Conservation (phyloP, 2,329 filamentous ascomycete species). For the Salinomyces thailandicus region DNA sequence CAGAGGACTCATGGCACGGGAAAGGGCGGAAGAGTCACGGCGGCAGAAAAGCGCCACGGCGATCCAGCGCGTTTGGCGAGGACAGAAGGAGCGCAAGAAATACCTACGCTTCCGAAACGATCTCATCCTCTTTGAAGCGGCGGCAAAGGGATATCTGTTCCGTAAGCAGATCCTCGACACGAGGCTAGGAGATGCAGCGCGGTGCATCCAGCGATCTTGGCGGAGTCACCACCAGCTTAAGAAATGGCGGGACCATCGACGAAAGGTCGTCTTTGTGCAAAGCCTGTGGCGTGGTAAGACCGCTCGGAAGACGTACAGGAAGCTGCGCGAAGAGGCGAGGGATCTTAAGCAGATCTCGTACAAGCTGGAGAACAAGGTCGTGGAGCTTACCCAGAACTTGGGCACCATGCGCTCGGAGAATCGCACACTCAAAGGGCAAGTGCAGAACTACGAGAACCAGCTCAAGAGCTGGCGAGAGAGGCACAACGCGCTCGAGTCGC, state of each 20-base stretch:
- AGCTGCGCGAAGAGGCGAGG: constrained; percentile 82
- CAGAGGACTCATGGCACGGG: constrained; percentile 68
- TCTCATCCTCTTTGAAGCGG: constrained; percentile 77
- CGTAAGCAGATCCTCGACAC: constrained; percentile 90
- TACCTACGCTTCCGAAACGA: constrained; percentile 72
- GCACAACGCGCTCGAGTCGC: constrained; percentile 78
- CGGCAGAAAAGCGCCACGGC: constrained; percentile 80
- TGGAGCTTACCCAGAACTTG: constrained; percentile 89
- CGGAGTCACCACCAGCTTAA: constrained; percentile 67
- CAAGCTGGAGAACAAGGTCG: constrained; percentile 98
- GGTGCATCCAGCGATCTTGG: constrained; percentile 85
- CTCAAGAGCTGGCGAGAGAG: constrained; percentile 92
- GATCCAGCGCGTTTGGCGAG: constrained; percentile 91
- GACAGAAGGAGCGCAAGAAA: constrained; percentile 74
- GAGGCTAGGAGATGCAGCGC: constrained; percentile 79
- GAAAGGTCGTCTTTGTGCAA: constrained; percentile 81
- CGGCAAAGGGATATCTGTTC: constrained; percentile 83
- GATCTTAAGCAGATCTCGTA: constrained; percentile 99
- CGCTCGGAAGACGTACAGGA: constrained; percentile 80
- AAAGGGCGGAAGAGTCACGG: constrained; percentile 67
- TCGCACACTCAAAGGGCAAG: constrained; percentile 74
- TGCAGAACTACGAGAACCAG: constrained; percentile 92
- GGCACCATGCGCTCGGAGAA: constrained; percentile 91
- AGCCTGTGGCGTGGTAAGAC: constrained; percentile 80
- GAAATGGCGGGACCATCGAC: constrained; percentile 78